A percentile compares a stretch with the other conserved stretches of the same genome.
phyloP scores from a whole-genome alignment of 78 protist genomes.

The Polysphondylium violaceum region DNA sequence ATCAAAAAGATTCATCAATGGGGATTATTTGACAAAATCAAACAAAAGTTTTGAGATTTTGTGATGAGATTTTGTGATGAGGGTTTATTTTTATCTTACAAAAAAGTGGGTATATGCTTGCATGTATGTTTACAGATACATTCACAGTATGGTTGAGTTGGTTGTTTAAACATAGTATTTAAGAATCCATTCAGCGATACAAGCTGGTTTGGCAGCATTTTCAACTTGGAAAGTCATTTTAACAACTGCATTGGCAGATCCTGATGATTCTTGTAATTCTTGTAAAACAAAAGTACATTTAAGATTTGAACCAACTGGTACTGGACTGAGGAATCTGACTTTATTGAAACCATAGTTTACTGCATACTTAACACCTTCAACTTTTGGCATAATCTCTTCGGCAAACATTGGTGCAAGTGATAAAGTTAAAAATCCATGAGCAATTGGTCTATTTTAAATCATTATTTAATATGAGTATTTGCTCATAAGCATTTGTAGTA shows the following conservation, averaged over 20 bases:
- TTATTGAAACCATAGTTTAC: conserved; percentile 78
- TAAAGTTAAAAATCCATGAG: conserved; percentile 69
- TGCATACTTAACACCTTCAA: conserved; percentile 63
- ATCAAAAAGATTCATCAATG: too few relatives aligned
- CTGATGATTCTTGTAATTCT: conserved; percentile 33
- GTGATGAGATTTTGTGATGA: too few relatives aligned
- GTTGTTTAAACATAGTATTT: conserved; percentile 23
- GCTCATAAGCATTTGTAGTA: neutral
- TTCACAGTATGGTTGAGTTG: too few relatives aligned
- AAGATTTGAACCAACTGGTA: conserved; percentile 50
- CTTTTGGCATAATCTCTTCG: conserved; percentile 74
- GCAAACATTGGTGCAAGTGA: conserved; percentile 83
- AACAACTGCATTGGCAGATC: conserved; percentile 58
- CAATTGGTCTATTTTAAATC: conserved; percentile 39
- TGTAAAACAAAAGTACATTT: conserved; percentile 57
- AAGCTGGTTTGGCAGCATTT: conserved; percentile 33
- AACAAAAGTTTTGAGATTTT: too few relatives aligned
- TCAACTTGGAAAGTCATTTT: conserved; percentile 69
- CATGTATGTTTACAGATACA: too few relatives aligned
- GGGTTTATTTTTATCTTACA: too few relatives aligned
- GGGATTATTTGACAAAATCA: too few relatives aligned
- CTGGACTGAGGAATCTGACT: conserved; percentile 78
- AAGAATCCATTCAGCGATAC: conserved; percentile 67
- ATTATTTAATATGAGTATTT: neutral
- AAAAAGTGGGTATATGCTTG: too few relatives aligned